Conservation (phyloP, 1,284 basidiomycete species). For the Garcileccinum viscosum region DNA sequence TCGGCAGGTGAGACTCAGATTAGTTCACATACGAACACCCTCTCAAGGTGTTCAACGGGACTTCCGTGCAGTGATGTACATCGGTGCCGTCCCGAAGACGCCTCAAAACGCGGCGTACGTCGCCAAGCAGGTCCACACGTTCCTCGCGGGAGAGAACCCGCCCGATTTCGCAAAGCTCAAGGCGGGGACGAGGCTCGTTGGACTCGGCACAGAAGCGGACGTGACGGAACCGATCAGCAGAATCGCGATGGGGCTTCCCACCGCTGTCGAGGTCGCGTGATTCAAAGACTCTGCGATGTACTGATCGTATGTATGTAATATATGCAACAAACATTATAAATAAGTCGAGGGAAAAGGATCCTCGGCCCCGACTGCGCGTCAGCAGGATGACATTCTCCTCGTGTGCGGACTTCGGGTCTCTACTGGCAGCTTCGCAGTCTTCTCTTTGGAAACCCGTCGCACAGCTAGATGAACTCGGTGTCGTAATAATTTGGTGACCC, state of each 20-base stretch:
- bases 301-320: too few species aligned
- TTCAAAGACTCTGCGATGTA: too few species aligned
- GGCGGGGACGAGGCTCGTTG: slow-evolving; percentile 19
- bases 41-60: not conserved
- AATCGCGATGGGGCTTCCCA: slow-evolving; percentile 39
- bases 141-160: slow-evolving; percentile 65
- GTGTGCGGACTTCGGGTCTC: too few species aligned
- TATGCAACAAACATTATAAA: too few species aligned
- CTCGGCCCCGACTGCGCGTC: too few species aligned
- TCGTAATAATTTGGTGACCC: too few species aligned
- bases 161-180: slow-evolving; percentile 76
- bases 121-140: slow-evolving; percentile 63
- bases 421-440: too few species aligned
- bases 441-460: too few species aligned
- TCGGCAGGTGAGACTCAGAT: slow-evolving; percentile 61
- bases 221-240: slow-evolving; percentile 30
- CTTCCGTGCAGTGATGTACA: slow-evolving; percentile 70
- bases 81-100: slow-evolving; percentile 80
- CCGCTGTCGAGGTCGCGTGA: slow-evolving; percentile 25
- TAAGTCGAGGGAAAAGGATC: too few species aligned
- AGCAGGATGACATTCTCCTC: too few species aligned
- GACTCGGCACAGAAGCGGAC: slow-evolving; percentile 32
- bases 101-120: slow-evolving; percentile 69
- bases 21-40: not conserved
- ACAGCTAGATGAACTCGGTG: too few species aligned